A percentile compares a stretch with the other conserved stretches of the same genome.
Conservation (phyloP, 208 protist genomes). For the Crithidia expoeki region DNA sequence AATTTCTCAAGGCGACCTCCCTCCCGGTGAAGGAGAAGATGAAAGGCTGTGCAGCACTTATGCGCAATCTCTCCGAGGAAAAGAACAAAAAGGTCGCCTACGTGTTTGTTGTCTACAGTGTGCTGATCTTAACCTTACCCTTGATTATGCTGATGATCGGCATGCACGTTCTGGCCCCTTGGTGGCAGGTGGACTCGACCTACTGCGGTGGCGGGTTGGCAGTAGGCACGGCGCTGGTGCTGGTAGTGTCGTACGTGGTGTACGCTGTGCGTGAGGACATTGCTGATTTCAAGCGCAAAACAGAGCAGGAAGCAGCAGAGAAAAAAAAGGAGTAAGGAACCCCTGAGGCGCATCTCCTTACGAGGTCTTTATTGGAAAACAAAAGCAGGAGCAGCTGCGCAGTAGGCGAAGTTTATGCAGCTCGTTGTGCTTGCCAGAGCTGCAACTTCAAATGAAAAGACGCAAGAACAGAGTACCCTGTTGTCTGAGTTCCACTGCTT, state of each 20-base stretch:
- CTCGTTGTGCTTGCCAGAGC: too few species aligned
- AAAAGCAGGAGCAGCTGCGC: too few species aligned
- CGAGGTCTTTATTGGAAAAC: too few species aligned
- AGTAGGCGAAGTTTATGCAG: too few species aligned
- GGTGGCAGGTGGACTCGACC: constrained; percentile 41
- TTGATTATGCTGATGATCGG: constrained; percentile 64
- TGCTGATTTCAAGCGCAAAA: neutral
- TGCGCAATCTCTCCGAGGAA: constrained; percentile 35
- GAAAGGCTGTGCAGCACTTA: constrained; percentile 43
- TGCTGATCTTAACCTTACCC: constrained; percentile 75
- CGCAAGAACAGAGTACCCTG: too few species aligned
- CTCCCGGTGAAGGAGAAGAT: constrained; percentile 65
- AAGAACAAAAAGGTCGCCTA: constrained; percentile 47
- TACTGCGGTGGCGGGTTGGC: constrained; percentile 72
- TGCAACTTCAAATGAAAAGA: too few species aligned
- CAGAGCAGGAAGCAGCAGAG: constrained; percentile 1
- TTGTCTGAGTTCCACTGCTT: too few species aligned
- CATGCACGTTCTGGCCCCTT: constrained; percentile 62
- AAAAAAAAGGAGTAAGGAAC: constrained; percentile 59
- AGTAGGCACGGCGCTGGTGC: constrained; percentile 43
- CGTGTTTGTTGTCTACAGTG: constrained; percentile 59
- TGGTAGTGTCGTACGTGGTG: constrained; percentile 65
- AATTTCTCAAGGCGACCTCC: constrained; percentile 44
- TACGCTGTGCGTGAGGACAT: constrained; percentile 68
- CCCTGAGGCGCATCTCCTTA: too few species aligned